phyloP scores from a whole-genome alignment of 2,329 filamentous ascomycete genomes.

The Paraconiothyrium sp. region DNA sequence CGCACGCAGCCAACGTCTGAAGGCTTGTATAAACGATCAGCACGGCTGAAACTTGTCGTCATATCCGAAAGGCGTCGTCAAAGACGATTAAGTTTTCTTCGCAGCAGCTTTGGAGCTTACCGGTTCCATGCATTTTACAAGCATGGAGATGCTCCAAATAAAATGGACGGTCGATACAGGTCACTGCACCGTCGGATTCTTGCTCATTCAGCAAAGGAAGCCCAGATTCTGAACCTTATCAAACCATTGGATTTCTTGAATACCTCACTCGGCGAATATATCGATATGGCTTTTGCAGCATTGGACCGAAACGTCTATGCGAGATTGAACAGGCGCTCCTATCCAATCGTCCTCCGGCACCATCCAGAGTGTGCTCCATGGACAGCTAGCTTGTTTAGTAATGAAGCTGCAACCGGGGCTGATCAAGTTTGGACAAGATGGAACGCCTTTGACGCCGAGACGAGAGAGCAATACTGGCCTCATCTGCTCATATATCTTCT shows the following conservation, averaged over 20 bases:
- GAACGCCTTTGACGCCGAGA: conserved; percentile 26
- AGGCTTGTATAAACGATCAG: not conserved
- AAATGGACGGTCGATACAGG: conserved; percentile 38
- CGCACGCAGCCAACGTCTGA: not conserved
- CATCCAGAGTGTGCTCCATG: conserved; percentile 26
- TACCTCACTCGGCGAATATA: not conserved
- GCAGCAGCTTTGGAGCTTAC: not conserved
- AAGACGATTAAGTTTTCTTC: not conserved
- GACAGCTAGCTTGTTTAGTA: conserved; percentile 26
- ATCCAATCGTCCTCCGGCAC: conserved; percentile 35
- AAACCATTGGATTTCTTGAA: conserved; percentile 18
- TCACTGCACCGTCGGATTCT: conserved; percentile 39
- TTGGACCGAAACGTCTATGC: conserved; percentile 35
- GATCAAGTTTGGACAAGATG: conserved; percentile 31
- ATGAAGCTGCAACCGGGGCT: conserved; percentile 5
- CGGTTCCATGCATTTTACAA: not conserved
- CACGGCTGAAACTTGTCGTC: not conserved
- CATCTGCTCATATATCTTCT: conserved; percentile 42
- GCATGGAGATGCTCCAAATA: not conserved
- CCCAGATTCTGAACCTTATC: not conserved
- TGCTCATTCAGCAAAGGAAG: conserved; percentile 18
- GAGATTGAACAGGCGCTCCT: conserved; percentile 22
- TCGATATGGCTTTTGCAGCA: conserved; percentile 34
- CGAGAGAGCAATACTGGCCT: conserved; percentile 28
- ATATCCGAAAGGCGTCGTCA: conserved; percentile 1